Evolutionary conservation across 768 basidiomycete genomes (phyloP).

Genomic region (Leccinum variicolor): DNA sequence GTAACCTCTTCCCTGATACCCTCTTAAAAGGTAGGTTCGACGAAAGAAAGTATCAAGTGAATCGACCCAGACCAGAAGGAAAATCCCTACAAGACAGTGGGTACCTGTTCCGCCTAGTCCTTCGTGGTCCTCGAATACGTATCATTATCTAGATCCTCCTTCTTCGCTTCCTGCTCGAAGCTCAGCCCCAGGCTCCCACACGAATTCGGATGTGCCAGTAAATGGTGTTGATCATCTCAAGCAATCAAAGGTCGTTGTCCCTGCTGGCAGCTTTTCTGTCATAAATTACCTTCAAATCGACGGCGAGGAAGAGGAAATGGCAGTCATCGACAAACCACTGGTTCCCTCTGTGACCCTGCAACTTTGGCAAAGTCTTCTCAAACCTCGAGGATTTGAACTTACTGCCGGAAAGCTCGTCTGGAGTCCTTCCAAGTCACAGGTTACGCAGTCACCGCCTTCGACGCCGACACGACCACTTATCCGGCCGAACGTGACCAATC

Average conservation of each 20-base stretch:
- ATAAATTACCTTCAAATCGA: conserved; percentile 22
- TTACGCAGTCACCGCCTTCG: conserved; percentile 17
- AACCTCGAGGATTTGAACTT: conserved; percentile 64
- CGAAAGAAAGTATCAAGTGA: conserved; percentile 57
- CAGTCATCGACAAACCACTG: conserved; percentile 48
- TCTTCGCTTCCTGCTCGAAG: conserved; percentile 13
- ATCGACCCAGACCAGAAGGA: conserved; percentile 57
- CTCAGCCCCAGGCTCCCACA: conserved; percentile 13
- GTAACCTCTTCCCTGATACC: not conserved
- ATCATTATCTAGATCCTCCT: conserved; percentile 7
- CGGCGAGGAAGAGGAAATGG: conserved; percentile 51
- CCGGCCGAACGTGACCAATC: not conserved
- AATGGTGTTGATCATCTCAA: conserved; percentile 18
- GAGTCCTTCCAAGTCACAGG: conserved; percentile 51
- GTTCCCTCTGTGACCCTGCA: conserved; percentile 59
- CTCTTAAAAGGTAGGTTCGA: conserved; percentile 53
- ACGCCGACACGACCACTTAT: conserved; percentile 14
- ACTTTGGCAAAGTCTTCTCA: conserved; percentile 69
- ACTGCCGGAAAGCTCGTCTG: conserved; percentile 54
- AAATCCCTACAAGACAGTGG: conserved; percentile 31
- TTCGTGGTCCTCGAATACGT: not conserved
- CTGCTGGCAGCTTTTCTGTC: conserved; percentile 18
- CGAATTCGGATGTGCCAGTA: conserved; percentile 7
- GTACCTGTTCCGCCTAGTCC: not conserved
- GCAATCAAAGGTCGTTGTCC: conserved; percentile 11